Evolutionary conservation across 78 protist genomes (phyloP), one percentile per base, ranked within the genome.

Genomic region (Dictyostelium capitatum): DNA sequence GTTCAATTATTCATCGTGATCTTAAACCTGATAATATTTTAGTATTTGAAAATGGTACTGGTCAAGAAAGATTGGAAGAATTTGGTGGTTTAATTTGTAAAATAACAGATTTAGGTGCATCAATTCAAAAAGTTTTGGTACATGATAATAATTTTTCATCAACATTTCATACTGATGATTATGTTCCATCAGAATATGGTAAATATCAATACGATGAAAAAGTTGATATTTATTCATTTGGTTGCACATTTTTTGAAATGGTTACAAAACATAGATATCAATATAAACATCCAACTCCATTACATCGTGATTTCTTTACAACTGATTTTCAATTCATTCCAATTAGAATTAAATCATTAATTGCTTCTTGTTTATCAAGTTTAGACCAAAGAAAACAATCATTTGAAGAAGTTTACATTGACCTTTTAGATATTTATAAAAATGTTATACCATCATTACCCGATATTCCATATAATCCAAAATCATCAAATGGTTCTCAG

Each of bases 1-100:
- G 53, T 28, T 37, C 25, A 17, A 51, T 82, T 3, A 89, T 89
- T n/a, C 96, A 94, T 53, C 46, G 96, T 25, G 96, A 94, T 25
- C 51, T 94, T 15, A 94, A 94, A 47, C 96, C 96, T 4, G 96
- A 94, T 23, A 94, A 94, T 47, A 64, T 97, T 37, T 87, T 98
- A 1, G 37, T 79, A 15, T 79, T 79, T 56, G 30, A 64, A 51
- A 54, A 46, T 41, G 25, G 20, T 46, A 28, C 25, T 70, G 20
- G 70, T 11, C 10, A 0, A 3, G 70, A 67, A 67, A 37, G 48
- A 30, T 20, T 15, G 6, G 37, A 37, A 6, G 75, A 67, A 32
- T 67, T 67, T 67, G 75, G 75, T 25, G 79, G 79, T 0, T n/a
- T 73, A 1, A 46, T 47, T 73, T 37, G 59, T 7, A 73, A 73